These are phyloP conservation scores for Populus pruinosa DNA, from an alignment of 345 rosid genomes.

Conservation along the genomic window DNA sequence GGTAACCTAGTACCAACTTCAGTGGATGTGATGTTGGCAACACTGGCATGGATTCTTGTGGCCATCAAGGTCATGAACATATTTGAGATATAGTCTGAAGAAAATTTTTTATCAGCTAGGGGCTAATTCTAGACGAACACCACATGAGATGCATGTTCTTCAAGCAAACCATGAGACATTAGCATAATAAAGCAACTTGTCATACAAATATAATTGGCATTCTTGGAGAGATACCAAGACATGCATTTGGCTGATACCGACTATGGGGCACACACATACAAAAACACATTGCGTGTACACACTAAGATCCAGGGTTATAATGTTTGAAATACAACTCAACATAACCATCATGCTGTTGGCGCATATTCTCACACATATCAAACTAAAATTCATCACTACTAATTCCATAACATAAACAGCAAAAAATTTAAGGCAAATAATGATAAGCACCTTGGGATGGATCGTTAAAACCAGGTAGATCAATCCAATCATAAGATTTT, in stretches of 20 bases:
- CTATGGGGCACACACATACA: not conserved
- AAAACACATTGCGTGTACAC: too few species aligned
- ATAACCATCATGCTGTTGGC: not conserved
- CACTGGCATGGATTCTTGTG: not conserved
- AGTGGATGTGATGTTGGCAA: not conserved
- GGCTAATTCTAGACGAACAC: not conserved
- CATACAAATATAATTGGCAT: not conserved
- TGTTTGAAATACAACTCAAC: not conserved
- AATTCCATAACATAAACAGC: not conserved
- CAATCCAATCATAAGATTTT: constrained; percentile 86
- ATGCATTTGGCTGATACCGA: not conserved
- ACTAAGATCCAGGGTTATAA: not conserved
- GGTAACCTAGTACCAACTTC: not conserved
- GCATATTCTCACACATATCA: not conserved
- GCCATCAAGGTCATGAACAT: not conserved
- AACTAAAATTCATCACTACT: not conserved
- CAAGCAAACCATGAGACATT: not conserved
- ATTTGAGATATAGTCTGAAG: not conserved
- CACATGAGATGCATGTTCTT: not conserved
- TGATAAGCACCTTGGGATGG: constrained; percentile 53
- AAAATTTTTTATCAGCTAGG: not conserved
- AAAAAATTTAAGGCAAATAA: not conserved
- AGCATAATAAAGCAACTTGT: not conserved
- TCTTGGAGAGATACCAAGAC: not conserved
- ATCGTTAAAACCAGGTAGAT: constrained; percentile 45